phyloP scores from a whole-genome alignment of 176 grass and related monocot species.

The Thinopyrum elongatum region DNA sequence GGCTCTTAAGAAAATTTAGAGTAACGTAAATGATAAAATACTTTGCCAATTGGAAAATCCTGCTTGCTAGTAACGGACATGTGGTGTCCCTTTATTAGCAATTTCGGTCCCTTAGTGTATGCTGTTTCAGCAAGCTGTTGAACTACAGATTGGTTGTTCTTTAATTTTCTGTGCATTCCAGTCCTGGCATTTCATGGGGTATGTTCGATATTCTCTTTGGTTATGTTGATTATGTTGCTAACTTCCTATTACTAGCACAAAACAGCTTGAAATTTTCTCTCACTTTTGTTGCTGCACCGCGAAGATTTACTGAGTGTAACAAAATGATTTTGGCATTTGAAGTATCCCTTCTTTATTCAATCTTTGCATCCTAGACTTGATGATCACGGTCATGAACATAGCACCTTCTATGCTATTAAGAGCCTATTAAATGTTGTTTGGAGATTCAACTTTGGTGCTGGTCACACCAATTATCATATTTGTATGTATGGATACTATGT shows the following conservation, averaged over 20 bases:
- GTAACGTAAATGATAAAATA: conserved; percentile 10
- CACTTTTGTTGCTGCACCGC: neutral
- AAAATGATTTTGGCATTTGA: conserved; percentile 12
- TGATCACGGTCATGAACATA: conserved; percentile 10
- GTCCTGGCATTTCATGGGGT: conserved; percentile 8
- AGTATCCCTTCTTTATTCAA: neutral
- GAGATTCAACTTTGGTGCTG: neutral
- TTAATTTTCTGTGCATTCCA: conserved; percentile 1
- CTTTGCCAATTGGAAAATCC: conserved; percentile 1
- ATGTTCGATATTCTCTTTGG: conserved; percentile 4
- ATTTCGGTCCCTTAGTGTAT: conserved; percentile 14
- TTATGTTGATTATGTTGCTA: conserved; percentile 20
- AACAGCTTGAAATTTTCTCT: neutral
- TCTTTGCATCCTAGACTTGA: neutral
- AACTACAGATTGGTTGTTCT: neutral
- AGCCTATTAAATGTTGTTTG: neutral
- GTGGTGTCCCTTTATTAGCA: conserved; percentile 4
- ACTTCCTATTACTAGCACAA: neutral
- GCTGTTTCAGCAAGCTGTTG: conserved; percentile 11
- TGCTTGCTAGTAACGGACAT: neutral
- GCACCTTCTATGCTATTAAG: conserved; percentile 14
- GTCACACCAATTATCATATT: neutral
- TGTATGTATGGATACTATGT: neutral
- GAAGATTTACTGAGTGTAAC: neutral
- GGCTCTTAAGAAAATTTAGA: conserved; percentile 1